phyloP scores from a whole-genome alignment of 164 flowering plant species.

The Magnolia officinalis region DNA sequence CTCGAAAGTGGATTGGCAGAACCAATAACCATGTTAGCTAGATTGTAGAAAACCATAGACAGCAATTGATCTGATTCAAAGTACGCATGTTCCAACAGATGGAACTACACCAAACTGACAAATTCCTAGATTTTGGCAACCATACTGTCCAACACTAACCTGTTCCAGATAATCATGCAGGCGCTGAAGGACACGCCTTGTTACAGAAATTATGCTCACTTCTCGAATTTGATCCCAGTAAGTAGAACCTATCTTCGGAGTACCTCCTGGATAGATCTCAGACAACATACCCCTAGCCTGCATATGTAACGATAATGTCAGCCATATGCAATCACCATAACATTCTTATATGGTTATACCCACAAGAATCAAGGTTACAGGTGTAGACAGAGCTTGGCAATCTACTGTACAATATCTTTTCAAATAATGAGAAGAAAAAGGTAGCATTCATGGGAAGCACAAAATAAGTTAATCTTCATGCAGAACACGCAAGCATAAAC shows the following conservation, averaged over 20 bases:
- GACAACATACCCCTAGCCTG: conserved; percentile 94
- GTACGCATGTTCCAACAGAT: too few species aligned
- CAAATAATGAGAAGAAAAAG: background rate
- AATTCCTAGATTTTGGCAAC: background rate
- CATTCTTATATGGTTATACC: background rate
- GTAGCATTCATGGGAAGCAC: background rate
- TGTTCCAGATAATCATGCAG: conserved; percentile 78
- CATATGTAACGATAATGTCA: conserved; percentile 11
- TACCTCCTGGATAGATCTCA: conserved; percentile 93
- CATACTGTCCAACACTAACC: conserved; percentile 32
- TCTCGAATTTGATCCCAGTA: conserved; percentile 98
- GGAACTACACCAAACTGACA: too few species aligned
- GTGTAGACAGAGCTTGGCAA: background rate
- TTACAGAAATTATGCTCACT: conserved; percentile 73
- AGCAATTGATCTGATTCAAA: too few species aligned
- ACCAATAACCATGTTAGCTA: too few species aligned
- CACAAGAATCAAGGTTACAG: background rate
- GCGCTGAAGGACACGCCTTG: conserved; percentile 73
- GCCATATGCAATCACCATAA: background rate
- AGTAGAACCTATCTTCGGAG: conserved; percentile 80
- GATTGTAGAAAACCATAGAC: too few species aligned
- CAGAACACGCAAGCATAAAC: background rate
- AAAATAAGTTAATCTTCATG: background rate
- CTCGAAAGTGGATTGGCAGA: too few species aligned
- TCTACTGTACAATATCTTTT: background rate